Evolutionary conservation across 345 rosid genomes (phyloP).

Genomic region (Atalantia buxifolia): DNA sequence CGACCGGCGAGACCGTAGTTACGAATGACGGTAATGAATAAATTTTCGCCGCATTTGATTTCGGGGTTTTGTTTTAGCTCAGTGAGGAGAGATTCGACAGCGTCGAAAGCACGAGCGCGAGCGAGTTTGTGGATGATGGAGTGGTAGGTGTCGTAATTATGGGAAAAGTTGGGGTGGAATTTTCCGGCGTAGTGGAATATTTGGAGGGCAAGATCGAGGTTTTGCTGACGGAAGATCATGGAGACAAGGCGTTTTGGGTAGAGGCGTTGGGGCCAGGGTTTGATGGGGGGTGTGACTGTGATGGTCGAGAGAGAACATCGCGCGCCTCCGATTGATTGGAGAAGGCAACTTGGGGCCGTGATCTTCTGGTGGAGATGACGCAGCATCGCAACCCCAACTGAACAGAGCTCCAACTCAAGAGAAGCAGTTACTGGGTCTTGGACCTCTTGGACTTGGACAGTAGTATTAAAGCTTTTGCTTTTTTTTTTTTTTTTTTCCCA

Average conservation of each 20-base stretch:
- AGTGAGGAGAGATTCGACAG: constrained; percentile 59
- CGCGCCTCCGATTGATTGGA: constrained; percentile 7
- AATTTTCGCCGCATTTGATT: constrained; percentile 67
- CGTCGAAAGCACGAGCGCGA: constrained; percentile 77
- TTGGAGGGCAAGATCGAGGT: constrained; percentile 84
- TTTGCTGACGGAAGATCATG: constrained; percentile 74
- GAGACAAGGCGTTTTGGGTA: constrained; percentile 69
- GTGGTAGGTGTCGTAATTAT: constrained; percentile 70
- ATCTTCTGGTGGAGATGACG: neutral
- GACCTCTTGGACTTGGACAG: neutral
- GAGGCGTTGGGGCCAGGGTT: constrained; percentile 84
- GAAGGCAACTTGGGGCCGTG: neutral
- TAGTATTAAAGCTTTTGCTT: neutral
- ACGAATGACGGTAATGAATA: constrained; percentile 65
- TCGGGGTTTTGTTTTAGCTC: constrained; percentile 36
- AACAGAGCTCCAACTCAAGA: neutral
- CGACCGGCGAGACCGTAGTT: constrained; percentile 75
- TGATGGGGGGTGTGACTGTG: constrained; percentile 64
- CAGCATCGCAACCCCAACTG: constrained; percentile 6
- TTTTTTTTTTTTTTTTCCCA: too few relatives aligned
- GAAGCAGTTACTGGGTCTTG: neutral
- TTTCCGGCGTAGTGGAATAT: constrained; percentile 79
- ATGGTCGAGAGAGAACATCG: constrained; percentile 20
- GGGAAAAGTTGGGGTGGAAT: constrained; percentile 62
- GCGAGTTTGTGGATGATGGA: constrained; percentile 73